Evolutionary conservation across 2,329 filamentous ascomycete species (phyloP).

Genomic region (Paecilomyces dactylethromorphus): DNA sequence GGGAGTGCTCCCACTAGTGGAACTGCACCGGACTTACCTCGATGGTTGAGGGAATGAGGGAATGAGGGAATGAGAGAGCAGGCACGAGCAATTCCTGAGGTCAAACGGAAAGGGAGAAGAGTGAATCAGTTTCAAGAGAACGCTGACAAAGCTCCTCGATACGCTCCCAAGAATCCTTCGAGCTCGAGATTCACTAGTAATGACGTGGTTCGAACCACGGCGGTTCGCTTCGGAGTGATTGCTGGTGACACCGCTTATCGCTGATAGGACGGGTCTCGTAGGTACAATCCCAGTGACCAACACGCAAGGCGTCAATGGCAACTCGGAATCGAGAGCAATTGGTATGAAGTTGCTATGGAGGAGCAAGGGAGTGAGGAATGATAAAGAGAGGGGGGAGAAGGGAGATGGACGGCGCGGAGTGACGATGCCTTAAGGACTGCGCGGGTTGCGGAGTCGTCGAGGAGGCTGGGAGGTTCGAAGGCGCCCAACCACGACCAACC

Average conservation of each 20-base stretch:
- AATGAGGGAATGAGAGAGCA: neutral
- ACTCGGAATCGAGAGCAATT: constrained; percentile 1
- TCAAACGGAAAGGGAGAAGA: neutral
- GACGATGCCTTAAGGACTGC: neutral
- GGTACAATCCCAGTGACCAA: neutral
- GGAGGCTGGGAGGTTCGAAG: neutral
- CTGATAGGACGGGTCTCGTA: constrained; percentile 18
- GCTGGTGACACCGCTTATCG: constrained; percentile 14
- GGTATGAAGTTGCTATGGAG: neutral
- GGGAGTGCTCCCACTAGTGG: neutral
- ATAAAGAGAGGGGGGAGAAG: constrained; percentile 1
- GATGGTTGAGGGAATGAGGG: neutral
- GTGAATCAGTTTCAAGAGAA: neutral
- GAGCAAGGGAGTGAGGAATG: constrained; percentile 5
- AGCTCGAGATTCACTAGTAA: neutral
- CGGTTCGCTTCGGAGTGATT: neutral
- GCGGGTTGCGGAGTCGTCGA: neutral
- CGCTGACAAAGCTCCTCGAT: neutral
- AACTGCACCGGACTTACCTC: neutral
- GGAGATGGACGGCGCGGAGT: neutral
- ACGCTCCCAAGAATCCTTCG: neutral
- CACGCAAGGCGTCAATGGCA: neutral
- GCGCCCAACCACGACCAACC: constrained; percentile 11
- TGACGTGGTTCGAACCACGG: neutral
- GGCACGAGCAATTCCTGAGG: neutral